Percentiles rank a stretch among this genome's conserved stretches.
Evolutionary conservation across 495 filamentous ascomycete species (phyloP).

Genomic region (Lophiotrema nucula): DNA sequence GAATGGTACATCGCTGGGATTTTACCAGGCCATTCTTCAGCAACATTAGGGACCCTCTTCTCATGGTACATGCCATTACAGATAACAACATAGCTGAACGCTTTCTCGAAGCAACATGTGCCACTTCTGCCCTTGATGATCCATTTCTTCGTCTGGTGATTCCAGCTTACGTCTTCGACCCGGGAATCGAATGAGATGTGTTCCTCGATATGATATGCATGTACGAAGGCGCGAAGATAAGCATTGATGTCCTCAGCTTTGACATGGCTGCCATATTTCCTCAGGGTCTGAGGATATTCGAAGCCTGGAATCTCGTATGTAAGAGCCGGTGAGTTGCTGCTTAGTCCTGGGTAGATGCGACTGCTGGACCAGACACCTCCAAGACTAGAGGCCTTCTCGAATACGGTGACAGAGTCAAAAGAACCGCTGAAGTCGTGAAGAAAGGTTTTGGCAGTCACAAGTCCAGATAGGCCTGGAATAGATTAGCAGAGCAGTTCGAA

Average conservation of each 20-base stretch:
- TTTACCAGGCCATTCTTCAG: background rate
- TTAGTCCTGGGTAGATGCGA: conserved; percentile 9
- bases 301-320: conserved; percentile 19
- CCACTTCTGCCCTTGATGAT: background rate
- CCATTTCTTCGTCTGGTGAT: background rate
- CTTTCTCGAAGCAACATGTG: background rate
- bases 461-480: conserved; percentile 3
- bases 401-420: conserved; percentile 5
- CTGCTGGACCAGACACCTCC: conserved; percentile 11
- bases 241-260: conserved; percentile 12
- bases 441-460: conserved; percentile 12
- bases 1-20: conserved; percentile 6
- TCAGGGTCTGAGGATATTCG: background rate
- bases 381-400: conserved; percentile 5
- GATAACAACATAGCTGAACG: conserved; percentile 7
- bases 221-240: conserved; percentile 1
- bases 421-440: conserved; percentile 1
- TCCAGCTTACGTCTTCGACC: conserved; percentile 8
- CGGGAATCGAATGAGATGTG: background rate
- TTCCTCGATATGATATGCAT: background rate
- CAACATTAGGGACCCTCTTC: background rate
- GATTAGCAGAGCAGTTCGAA: conserved; percentile 2
- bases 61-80: conserved; percentile 16
- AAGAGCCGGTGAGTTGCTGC: conserved; percentile 9
- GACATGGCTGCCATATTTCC: conserved; percentile 5